Base-by-base conservation (phyloP, 169 alveolate species). In the Ichthyophthirius multifiliis region DNA sequence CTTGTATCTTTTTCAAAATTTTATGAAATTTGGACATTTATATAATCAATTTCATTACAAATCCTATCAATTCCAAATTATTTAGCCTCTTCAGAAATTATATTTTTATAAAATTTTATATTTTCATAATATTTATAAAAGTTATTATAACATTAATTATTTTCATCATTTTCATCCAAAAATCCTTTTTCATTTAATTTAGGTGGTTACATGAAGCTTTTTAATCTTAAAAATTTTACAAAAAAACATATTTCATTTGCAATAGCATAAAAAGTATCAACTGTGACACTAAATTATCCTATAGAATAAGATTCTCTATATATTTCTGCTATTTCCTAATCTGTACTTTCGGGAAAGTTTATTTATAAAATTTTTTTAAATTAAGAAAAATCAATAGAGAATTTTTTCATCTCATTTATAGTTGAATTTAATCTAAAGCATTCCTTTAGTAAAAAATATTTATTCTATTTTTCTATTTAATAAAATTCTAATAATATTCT, bases 251-350 rank as follows among this genome's bases (percentile, higher is more conserved):
- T 55, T 7, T 55, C 71, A 27, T 55, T 55, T 20, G 71, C 71
- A 27, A 55, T 7, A 10, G 71, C 31, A 27, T 55, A 55, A n/a
- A 55, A 55, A 10, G 31, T 27, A 55, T 55, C 71, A 27, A 55
- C 71, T 16, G 39, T 67, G 20, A 67, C 77, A 34, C 63, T 67
- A 9, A 32, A 32, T 39, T 39, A 20, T 37, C 77, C 77, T 20
- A 67, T 9, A 7, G 77, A 34, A 39, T 67, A 67, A 6, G 77
- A 47, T 39, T 39, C 77, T 67, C 77, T 34, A 39, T 67, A 67
- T 18, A 67, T 37, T 23, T 67, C 62, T 4, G 77, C 77, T 9
- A 67, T 6, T 67, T 67, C 77, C 23, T 34, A 20, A 6, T 37
- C 39, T 7, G 77, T 37, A 16, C 39, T 37, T 34, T 67, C 62